Evolutionary conservation across 352 stramenopile species (phyloP).

Genomic region (Hyaloperonospora arabidopsidis): DNA sequence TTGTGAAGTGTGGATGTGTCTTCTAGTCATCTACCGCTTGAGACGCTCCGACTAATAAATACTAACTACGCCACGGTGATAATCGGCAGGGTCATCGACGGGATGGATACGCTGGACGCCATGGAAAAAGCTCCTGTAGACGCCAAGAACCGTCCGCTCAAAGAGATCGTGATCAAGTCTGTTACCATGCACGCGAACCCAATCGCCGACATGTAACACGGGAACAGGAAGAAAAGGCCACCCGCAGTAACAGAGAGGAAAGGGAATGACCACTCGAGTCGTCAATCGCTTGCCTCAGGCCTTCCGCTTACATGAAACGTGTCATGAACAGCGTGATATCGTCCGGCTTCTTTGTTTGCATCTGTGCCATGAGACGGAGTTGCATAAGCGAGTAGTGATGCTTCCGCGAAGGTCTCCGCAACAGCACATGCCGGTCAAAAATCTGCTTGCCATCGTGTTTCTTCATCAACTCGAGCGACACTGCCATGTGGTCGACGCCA

Average conservation of each 20-base stretch:
- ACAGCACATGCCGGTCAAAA: slow-evolving; percentile 45
- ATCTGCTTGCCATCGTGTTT: slow-evolving; percentile 45
- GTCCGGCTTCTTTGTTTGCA: slow-evolving; percentile 70
- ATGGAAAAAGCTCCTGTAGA: slow-evolving; percentile 93
- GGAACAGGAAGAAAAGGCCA: slow-evolving; percentile 1
- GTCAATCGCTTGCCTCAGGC: not conserved
- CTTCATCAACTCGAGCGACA: slow-evolving; percentile 43
- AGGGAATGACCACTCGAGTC: too few relatives aligned
- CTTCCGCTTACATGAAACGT: slow-evolving; percentile 30
- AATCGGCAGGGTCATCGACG: slow-evolving; percentile 83
- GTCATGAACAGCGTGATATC: slow-evolving; percentile 72
- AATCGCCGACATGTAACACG: slow-evolving; percentile 60
- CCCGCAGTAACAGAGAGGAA: slow-evolving; percentile 1
- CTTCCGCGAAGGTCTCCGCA: slow-evolving; percentile 44
- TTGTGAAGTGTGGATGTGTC: too few relatives aligned
- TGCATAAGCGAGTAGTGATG: slow-evolving; percentile 65
- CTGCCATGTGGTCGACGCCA: slow-evolving; percentile 38
- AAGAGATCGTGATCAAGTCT: slow-evolving; percentile 83
- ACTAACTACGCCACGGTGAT: slow-evolving; percentile 14
- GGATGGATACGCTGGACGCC: slow-evolving; percentile 94
- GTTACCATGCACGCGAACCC: slow-evolving; percentile 92
- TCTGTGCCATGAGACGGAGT: slow-evolving; percentile 63
- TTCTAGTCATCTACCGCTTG: slow-evolving; percentile 5
- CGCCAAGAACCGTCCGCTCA: slow-evolving; percentile 84
- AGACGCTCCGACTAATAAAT: slow-evolving; percentile 19